phyloP scores from a whole-genome alignment of 2,329 filamentous ascomycete genomes.

The Magnaporthiopsis poae region DNA sequence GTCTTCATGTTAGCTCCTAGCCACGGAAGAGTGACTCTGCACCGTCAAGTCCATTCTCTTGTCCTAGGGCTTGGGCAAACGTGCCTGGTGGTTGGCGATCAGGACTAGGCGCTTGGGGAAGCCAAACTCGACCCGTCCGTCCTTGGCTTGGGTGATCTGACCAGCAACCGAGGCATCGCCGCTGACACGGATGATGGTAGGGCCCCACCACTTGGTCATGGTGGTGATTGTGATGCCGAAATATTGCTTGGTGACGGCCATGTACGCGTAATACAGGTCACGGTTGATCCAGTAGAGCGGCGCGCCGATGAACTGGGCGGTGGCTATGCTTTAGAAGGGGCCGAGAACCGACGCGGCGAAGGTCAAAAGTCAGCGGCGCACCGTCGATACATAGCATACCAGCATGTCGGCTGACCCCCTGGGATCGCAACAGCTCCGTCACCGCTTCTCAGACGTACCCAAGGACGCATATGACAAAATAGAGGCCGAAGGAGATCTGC shows the following conservation, averaged over 20 bases:
- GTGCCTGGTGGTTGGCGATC: slow-evolving; percentile 70
- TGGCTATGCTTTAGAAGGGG: slow-evolving; percentile 42
- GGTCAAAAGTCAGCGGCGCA: too few species aligned
- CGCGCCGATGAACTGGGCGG: slow-evolving; percentile 65
- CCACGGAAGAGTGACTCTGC: background rate
- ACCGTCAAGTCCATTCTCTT: background rate
- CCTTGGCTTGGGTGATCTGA: slow-evolving; percentile 58
- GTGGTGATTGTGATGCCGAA: slow-evolving; percentile 71
- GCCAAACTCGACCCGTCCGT: slow-evolving; percentile 65
- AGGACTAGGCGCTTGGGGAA: slow-evolving; percentile 75
- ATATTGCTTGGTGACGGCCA: slow-evolving; percentile 75
- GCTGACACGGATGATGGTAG: slow-evolving; percentile 71
- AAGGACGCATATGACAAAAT: slow-evolving; percentile 40
- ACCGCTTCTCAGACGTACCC: slow-evolving; percentile 32
- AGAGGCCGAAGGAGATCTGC: slow-evolving; percentile 40
- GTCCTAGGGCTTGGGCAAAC: slow-evolving; percentile 25
- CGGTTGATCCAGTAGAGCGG: slow-evolving; percentile 68
- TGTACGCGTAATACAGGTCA: slow-evolving; percentile 74
- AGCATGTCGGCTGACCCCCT: too few species aligned
- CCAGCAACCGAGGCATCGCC: slow-evolving; percentile 70
- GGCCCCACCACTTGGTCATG: slow-evolving; percentile 80
- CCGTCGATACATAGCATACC: too few species aligned
- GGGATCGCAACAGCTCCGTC: background rate
- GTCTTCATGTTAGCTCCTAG: slow-evolving; percentile 14
- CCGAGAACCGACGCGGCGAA: background rate